phyloP scores from a whole-genome alignment of 2,329 filamentous ascomycete species.

The Ophiocordyceps australis region DNA sequence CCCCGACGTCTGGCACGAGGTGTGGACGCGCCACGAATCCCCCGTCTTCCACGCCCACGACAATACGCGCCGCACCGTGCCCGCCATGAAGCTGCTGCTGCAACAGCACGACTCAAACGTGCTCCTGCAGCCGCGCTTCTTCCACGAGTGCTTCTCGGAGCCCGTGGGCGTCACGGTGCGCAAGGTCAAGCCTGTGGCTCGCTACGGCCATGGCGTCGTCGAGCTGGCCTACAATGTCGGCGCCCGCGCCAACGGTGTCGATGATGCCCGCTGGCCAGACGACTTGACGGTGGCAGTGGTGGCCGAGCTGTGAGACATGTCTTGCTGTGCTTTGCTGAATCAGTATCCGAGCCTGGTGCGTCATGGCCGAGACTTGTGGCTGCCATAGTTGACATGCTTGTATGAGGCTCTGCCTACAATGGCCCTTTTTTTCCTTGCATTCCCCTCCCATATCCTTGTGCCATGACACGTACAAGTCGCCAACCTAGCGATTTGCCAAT shows the following conservation, averaged over 20 bases:
- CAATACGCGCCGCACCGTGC: slow-evolving; percentile 21
- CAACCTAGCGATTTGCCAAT: too few relatives aligned
- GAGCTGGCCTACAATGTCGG: slow-evolving; percentile 1
- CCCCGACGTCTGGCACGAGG: slow-evolving; percentile 2
- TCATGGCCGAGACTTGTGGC: too few relatives aligned
- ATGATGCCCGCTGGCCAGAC: not conserved
- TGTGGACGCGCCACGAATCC: slow-evolving; percentile 29
- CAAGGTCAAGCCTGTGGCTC: not conserved
- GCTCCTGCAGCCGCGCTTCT: slow-evolving; percentile 28
- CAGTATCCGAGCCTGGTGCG: too few relatives aligned
- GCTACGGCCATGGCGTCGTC: not conserved
- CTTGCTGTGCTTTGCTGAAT: too few relatives aligned
- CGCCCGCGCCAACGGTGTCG: slow-evolving; percentile 1
- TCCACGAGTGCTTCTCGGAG: slow-evolving; percentile 11
- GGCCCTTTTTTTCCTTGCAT: too few relatives aligned
- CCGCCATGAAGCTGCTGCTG: slow-evolving; percentile 17
- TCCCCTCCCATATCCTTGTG: too few relatives aligned
- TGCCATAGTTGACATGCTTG: too few relatives aligned
- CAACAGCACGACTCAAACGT: slow-evolving; percentile 11
- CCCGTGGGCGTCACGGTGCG: not conserved
- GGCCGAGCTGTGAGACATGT: too few relatives aligned
- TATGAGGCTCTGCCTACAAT: too few relatives aligned
- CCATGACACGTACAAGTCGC: too few relatives aligned
- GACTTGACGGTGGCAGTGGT: not conserved
- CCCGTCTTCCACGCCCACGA: slow-evolving; percentile 32